Base-by-base conservation (phyloP, 2,329 filamentous ascomycete species). In the Beauveria scarabaeidicola region DNA sequence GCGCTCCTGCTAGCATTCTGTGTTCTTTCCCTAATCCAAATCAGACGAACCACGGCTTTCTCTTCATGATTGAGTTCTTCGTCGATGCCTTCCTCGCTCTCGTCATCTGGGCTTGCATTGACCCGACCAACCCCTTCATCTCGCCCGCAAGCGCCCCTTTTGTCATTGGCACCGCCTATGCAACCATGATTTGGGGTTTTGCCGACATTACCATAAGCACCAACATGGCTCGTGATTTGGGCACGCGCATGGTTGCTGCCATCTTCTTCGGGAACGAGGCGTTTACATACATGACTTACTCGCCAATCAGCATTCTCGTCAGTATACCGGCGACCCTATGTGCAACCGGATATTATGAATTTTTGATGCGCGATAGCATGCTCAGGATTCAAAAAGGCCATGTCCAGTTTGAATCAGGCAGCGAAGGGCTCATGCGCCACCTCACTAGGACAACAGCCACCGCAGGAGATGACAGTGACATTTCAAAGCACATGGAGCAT, bases 51-150 rank as follows among this genome's bases (percentile, higher is more conserved):
- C 72, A 80, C 43, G 82, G 81, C 15, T 83, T 79, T 66, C 67
- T 85, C 1, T 81, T 85, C 70, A 67, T 83, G 56, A 79, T 79
- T 61, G 82, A 85, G 66, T 85, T 81, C 67, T 83, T 85, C 64
- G 81, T 81, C 29, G 78, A 81, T 65, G 73, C 69, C 59, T 83
- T 83, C 69, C 79, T 85, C 59, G 78, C 76, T 29, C 73, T 84
- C 60, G 70, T 83, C 15, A 83, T 85, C 67, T 85, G 81, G 81
- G 75, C 81, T 8, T 74, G 73, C 50, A 73, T 84, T 36, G 82
- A 85, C 67, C 80, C 80, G 0, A 79, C 81, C 11, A 85, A 85
- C 67, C 81, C 81, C 0, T 84, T 84, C 66, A 72, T 84, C 27
- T 69, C 74, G 8, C 74, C 80, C 6, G 59, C 70, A 10, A 69